Evolutionary conservation across 2,329 filamentous ascomycete genomes (phyloP).

Genomic region (Microsporum canis): DNA sequence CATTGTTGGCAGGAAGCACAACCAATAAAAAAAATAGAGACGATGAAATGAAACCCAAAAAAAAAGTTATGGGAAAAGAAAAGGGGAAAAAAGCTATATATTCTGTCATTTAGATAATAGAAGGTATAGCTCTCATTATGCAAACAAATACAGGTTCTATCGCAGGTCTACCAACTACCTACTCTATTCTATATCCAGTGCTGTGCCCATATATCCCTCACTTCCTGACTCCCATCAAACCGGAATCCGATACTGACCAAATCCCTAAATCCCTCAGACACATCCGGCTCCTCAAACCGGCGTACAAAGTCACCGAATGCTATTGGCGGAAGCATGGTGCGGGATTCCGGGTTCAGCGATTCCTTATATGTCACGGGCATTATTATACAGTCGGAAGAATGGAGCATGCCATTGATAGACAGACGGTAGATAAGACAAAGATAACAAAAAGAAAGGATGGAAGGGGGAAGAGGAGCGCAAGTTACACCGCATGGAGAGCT

Average conservation of each 20-base stretch:
- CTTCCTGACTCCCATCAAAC: constrained; percentile 58
- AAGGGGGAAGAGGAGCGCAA: constrained; percentile 4
- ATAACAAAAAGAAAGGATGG: neutral
- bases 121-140: neutral
- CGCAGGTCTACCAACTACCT: neutral
- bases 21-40: neutral
- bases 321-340: constrained; percentile 60
- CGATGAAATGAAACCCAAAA: neutral
- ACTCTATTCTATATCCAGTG: constrained; percentile 55
- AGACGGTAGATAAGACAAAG: neutral
- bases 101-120: neutral
- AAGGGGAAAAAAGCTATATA: neutral
- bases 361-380: constrained; percentile 9
- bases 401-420: neutral
- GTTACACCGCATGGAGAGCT: neutral
- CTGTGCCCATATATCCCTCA: constrained; percentile 59
- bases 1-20: neutral
- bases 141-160: neutral
- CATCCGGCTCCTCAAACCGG: constrained; percentile 59
- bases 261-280: constrained; percentile 73
- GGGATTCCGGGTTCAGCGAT: constrained; percentile 70
- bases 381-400: constrained; percentile 27
- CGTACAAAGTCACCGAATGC: constrained; percentile 68
- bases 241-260: constrained; percentile 63
- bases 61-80: neutral